Base-by-base conservation (phyloP, 129 eudicot species). In the Ambrosia artemisiifolia region DNA sequence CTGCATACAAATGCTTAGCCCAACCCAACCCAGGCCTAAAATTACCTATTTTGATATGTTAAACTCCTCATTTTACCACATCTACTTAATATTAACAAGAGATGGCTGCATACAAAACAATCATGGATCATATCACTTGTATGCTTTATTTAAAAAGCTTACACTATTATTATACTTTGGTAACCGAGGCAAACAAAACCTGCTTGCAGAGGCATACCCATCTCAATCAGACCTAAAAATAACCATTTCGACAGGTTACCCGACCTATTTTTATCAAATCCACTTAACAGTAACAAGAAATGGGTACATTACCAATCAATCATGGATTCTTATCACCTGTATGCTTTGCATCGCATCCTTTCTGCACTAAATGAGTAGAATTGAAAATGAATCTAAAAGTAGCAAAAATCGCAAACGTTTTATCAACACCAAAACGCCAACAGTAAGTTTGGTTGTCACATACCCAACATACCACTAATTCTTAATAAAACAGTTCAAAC, bases 381-480 rank as follows among this genome's bases (percentile, higher is more conserved):
- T 69, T 34, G 18, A 7, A 24, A 24, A 51, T 18, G 6, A 32
- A 18, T 69, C 53, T 54, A 35, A 55, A 53, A 50, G 65, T 17
- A 16, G 33, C 51, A 34, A 34, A 20, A 51, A 17, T 44, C 38
- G 38, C 63, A 0, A 69, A 69, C 4, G 35, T 12, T n/a, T 20
- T 24, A 7, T 42, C 43, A 48, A 10, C 57, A 44, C 51, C 8
- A 61, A 35, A 63, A n/a, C 67, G 17, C 47, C 13, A 35, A 34
- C 73, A 69, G 19, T 49, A 49, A 6, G 34, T 33, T 33, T 4
- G n/a, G 34, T 51, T 69, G 46, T 50, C 17, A 17, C 73, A 69
- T 34, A 50, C 63, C 73, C 43, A 72, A 43, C 69, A 72, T 72
- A 46, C 47, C 34, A 42, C 44, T 13, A 19, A 57, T 57, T 53